phyloP scores from a whole-genome alignment of 1,139 yeast genomes.

The Candida albicans region DNA sequence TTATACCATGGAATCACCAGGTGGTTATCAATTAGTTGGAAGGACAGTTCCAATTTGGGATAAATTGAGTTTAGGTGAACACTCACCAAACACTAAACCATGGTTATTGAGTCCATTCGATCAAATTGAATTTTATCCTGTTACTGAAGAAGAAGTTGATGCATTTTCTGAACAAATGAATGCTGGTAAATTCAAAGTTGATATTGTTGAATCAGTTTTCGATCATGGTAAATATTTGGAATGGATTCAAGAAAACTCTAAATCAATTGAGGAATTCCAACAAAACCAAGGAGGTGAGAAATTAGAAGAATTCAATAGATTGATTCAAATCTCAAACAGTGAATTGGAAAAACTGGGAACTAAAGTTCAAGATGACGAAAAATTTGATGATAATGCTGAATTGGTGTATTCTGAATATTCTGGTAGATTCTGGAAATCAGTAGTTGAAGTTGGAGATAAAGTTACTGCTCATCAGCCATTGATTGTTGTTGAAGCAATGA shows the following conservation, averaged over 20 bases:
- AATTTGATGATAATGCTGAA: conserved; percentile 71
- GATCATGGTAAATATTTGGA: conserved; percentile 75
- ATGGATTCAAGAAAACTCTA: conserved; percentile 75
- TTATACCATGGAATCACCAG: conserved; percentile 97
- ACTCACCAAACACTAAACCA: conserved; percentile 61
- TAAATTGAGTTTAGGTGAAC: conserved; percentile 74
- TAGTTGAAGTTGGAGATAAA: conserved; percentile 76
- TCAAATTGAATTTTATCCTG: conserved; percentile 93
- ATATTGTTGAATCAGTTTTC: conserved; percentile 73
- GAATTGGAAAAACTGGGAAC: conserved; percentile 59
- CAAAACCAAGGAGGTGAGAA: conserved; percentile 73
- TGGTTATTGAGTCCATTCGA: conserved; percentile 93
- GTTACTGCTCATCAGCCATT: conserved; percentile 78
- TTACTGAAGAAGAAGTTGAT: conserved; percentile 79
- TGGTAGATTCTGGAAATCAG: conserved; percentile 95
- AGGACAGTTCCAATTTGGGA: conserved; percentile 98
- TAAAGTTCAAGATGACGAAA: conserved; percentile 43
- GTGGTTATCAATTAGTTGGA: conserved; percentile 96
- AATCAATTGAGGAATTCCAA: conserved; percentile 70
- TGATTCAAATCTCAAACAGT: conserved; percentile 81
- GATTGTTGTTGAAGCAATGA: conserved; percentile 95
- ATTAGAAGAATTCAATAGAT: conserved; percentile 76
- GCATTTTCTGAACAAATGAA: conserved; percentile 67
- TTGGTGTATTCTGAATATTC: conserved; percentile 90
- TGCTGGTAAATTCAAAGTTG: conserved; percentile 78